phyloP scores from a whole-genome alignment of 805 yeast genomes.

The Nakazawaea ambrosiae region DNA sequence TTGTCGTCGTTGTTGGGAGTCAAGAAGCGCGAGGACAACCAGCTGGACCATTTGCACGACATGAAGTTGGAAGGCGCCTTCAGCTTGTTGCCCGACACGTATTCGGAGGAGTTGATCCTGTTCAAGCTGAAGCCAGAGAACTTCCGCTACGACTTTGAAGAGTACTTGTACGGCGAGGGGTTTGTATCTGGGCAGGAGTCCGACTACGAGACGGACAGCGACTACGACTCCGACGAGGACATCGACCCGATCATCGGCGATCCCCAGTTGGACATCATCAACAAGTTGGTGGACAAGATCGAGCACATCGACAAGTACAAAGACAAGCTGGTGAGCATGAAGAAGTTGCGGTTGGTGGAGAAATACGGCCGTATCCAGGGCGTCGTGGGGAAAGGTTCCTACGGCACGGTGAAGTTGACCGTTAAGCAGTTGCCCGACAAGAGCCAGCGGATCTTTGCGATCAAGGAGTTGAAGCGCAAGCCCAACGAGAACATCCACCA shows the following conservation, averaged over 20 bases:
- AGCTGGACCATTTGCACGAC: conserved; percentile 18
- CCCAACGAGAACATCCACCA: conserved; percentile 48
- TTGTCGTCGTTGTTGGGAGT: conserved; percentile 15
- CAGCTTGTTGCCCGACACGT: conserved; percentile 29
- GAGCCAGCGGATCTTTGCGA: conserved; percentile 50
- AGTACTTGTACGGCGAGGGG: conserved; percentile 21
- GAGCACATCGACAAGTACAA: conserved; percentile 30
- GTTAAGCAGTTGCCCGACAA: conserved; percentile 33
- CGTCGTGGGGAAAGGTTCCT: conserved; percentile 40
- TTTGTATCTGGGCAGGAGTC: conserved; percentile 9
- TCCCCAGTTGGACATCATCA: conserved; percentile 40
- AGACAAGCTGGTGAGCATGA: conserved; percentile 18
- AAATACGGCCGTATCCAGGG: conserved; percentile 49
- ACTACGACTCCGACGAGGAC: conserved; percentile 30
- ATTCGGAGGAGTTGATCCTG: conserved; percentile 25
- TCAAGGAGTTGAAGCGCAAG: conserved; percentile 65
- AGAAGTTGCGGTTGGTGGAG: conserved; percentile 28
- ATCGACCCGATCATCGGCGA: conserved; percentile 44
- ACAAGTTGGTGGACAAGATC: conserved; percentile 39
- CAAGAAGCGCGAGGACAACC: conserved; percentile 21
- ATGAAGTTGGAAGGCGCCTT: conserved; percentile 24
- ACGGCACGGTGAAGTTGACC: conserved; percentile 39
- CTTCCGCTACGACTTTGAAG: conserved; percentile 31
- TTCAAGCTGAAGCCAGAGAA: conserved; percentile 29
- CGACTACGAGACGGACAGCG: conserved; percentile 20